Conservation (phyloP, 2,329 filamentous ascomycete genomes). For the Colletotrichum musicola region DNA sequence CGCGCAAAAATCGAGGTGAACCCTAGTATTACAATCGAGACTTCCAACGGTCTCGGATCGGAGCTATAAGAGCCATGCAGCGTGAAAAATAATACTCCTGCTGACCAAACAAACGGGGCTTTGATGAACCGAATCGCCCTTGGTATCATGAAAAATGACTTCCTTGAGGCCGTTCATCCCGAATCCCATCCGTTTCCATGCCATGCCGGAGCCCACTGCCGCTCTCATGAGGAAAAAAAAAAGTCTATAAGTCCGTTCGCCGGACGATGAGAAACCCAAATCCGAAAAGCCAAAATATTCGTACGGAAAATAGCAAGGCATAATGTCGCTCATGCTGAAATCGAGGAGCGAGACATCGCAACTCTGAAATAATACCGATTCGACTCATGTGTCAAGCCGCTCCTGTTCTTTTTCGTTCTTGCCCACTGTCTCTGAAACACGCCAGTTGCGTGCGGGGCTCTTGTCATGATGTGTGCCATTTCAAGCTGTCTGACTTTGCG, state of each 20-base stretch:
- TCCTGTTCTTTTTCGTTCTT: background rate
- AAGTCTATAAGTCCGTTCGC: conserved; percentile 30
- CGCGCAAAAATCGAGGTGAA: background rate
- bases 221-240: conserved; percentile 11
- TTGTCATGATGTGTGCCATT: background rate
- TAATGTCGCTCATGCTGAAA: conserved; percentile 15
- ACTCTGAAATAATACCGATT: conserved; percentile 27
- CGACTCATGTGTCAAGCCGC: conserved; percentile 6
- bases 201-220: conserved; percentile 22
- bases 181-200: conserved; percentile 17
- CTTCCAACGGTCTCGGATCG: conserved; percentile 16
- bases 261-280: conserved; percentile 21
- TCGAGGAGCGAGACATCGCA: conserved; percentile 18
- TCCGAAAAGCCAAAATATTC: conserved; percentile 11
- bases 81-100: background rate
- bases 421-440: conserved; percentile 7
- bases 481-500: background rate
- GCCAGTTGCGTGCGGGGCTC: conserved; percentile 6
- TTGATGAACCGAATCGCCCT: conserved; percentile 11
- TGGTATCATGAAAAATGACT: conserved; percentile 20
- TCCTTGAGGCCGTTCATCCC: conserved; percentile 27
- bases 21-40: conserved; percentile 36
- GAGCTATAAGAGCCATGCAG: conserved; percentile 20
- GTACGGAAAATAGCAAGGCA: conserved; percentile 10
- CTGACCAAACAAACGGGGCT: conserved; percentile 21